Conservation (phyloP, 371 early-diverging fungal genomes). For the Lichtheimia ornata region DNA sequence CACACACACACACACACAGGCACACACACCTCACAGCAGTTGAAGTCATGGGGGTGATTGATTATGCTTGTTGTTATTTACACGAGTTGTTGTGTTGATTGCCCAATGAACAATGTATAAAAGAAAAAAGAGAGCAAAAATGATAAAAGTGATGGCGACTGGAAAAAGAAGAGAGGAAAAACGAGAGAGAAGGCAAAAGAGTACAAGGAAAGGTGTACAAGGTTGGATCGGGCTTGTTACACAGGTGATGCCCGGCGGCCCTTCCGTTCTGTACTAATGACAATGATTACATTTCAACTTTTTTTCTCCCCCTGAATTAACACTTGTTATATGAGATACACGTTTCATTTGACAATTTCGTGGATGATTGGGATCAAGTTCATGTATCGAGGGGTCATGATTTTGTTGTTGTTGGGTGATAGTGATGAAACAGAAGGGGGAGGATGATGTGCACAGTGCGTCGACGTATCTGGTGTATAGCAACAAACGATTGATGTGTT, state of each 20-base stretch:
- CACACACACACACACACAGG: too few relatives aligned
- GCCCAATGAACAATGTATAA: slow-evolving; percentile 7
- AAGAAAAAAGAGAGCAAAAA: slow-evolving; percentile 7
- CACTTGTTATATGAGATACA: too few relatives aligned
- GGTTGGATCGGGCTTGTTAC: slow-evolving; percentile 20
- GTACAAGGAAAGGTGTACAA: slow-evolving; percentile 15
- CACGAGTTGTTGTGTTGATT: slow-evolving; percentile 2
- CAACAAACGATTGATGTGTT: too few relatives aligned
- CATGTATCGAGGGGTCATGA: too few relatives aligned
- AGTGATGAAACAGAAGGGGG: too few relatives aligned
- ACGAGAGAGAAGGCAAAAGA: slow-evolving; percentile 8
- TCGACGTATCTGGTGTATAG: too few relatives aligned
- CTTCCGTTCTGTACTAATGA: background rate
- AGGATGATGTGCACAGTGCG: too few relatives aligned
- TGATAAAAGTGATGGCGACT: slow-evolving; percentile 3
- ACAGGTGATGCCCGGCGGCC: slow-evolving; percentile 9
- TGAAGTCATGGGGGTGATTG: slow-evolving; percentile 16
- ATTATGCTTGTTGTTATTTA: slow-evolving; percentile 4
- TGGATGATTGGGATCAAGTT: too few relatives aligned
- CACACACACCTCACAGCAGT: slow-evolving; percentile 36
- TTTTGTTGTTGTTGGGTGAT: too few relatives aligned
- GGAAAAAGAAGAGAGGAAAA: background rate
- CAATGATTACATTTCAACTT: too few relatives aligned
- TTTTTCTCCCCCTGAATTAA: too few relatives aligned
- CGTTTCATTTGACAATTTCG: too few relatives aligned